A percentile compares a stretch with the other conserved stretches of the same genome.
phyloP scores from a whole-genome alignment of 805 yeast genomes.

The Candida sphagnicola region DNA sequence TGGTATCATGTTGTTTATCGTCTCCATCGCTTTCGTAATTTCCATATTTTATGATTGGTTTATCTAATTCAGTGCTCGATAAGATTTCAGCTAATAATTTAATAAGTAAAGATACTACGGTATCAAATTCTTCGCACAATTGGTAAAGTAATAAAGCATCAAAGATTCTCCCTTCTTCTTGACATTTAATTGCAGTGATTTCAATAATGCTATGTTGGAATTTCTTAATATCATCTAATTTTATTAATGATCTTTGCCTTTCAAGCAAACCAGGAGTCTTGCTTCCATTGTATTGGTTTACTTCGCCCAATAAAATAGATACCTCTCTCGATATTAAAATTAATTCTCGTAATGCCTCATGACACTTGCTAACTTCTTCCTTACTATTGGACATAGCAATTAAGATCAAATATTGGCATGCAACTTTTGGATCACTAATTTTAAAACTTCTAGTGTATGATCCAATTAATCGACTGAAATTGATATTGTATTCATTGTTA shows the following conservation, averaged over 20 bases:
- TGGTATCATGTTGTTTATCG: constrained; percentile 25
- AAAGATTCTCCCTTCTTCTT: constrained; percentile 83
- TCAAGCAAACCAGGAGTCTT: constrained; percentile 83
- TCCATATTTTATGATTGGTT: constrained; percentile 45
- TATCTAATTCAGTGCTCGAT: constrained; percentile 64
- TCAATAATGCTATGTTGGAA: constrained; percentile 73
- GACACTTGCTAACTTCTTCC: constrained; percentile 55
- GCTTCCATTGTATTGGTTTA: constrained; percentile 63
- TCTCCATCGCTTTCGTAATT: constrained; percentile 33
- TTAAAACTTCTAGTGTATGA: constrained; percentile 80
- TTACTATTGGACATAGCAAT: constrained; percentile 50
- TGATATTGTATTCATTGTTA: constrained; percentile 32
- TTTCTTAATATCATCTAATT: constrained; percentile 52
- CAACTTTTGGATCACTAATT: constrained; percentile 81
- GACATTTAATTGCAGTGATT: constrained; percentile 80
- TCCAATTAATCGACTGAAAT: constrained; percentile 66
- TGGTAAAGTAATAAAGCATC: constrained; percentile 87
- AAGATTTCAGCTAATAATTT: constrained; percentile 74
- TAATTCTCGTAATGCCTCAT: constrained; percentile 78
- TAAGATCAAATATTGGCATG: constrained; percentile 81
- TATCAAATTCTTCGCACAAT: constrained; percentile 81
- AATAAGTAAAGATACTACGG: constrained; percentile 72
- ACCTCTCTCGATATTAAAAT: constrained; percentile 86
- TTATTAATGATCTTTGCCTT: constrained; percentile 62
- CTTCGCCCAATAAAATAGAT: constrained; percentile 75